phyloP scores from a whole-genome alignment of 2,329 filamentous ascomycete species.

The Verticillium klebahnii region DNA sequence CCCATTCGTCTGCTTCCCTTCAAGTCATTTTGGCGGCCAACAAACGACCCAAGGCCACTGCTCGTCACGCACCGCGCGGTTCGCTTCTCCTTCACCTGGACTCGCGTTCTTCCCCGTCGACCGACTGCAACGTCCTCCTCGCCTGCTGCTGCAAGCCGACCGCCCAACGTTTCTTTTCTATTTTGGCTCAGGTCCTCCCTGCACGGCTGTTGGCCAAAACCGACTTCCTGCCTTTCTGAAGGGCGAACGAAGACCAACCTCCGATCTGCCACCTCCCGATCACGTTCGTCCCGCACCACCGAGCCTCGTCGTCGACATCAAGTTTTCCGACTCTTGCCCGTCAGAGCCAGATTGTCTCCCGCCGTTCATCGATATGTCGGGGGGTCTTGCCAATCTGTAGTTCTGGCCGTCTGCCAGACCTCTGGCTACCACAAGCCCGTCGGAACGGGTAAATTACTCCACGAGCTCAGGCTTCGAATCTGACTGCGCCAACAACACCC shows the following conservation, averaged over 20 bases:
- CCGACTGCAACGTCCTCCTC: background rate
- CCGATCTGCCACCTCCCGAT: conserved; percentile 1
- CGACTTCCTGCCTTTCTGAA: background rate
- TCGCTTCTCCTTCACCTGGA: background rate
- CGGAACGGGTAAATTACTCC: conserved; percentile 5
- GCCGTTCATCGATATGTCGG: conserved; percentile 37
- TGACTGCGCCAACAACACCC: background rate
- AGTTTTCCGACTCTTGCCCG: conserved; percentile 3
- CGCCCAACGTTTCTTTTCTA: background rate
- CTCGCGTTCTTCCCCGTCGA: background rate
- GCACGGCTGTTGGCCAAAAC: background rate
- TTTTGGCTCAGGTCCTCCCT: background rate
- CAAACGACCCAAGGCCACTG: background rate
- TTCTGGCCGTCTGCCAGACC: conserved; percentile 43
- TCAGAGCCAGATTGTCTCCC: conserved; percentile 3
- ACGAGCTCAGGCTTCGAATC: background rate
- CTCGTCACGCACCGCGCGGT: background rate
- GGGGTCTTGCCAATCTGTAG: conserved; percentile 37
- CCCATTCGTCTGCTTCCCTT: background rate
- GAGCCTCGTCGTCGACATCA: background rate
- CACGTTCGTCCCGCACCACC: background rate
- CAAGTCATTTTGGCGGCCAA: background rate
- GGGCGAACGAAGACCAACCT: background rate
- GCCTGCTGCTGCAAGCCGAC: background rate
- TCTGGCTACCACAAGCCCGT: conserved; percentile 5